Base-by-base conservation (phyloP, 1,284 basidiomycete genomes). In the Irpex lacteus region DNA sequence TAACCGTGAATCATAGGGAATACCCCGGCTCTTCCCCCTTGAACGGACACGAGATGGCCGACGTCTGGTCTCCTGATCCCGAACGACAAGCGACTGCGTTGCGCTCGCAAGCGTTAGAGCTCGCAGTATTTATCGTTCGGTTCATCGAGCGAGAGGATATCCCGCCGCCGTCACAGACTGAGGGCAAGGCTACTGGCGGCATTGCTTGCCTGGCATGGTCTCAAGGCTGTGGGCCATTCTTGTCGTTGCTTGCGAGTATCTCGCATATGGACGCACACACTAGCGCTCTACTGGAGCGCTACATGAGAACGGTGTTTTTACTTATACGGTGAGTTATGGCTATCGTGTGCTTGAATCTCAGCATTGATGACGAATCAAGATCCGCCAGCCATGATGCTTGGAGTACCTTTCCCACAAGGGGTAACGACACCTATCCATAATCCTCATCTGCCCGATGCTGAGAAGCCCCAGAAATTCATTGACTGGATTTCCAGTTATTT, bases 21-120 rank as follows among this genome's bases (percentile, higher is more conserved):
- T 67, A 67, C 36, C 64, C 63, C 11, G 64, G 64, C 9, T 69
- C 68, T 5, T 66, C 63, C 34, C 60, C 59, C 4, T 67, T 61
- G 56, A 55, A 66, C 8, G 15, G 49, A 2, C 57, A 53, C 19
- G 68, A 70, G 54, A 60, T 69, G 15, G 62, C 60, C 5, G 57
- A 50, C 3, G 13, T 69, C 19, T n/a, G n/a, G 11, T 40, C 26
- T n/a, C 11, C 19, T 3, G 60, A 69, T 26, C 15, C 40, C 5
- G 26, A 61, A 15, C 32, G 44, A 11, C 62, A 68, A 32, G 50
- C 54, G 4, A 36, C 26, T 13, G 55, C 58, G 4, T 11, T 53
- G 9, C 52, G 52, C 19, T 13, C 13, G 18, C 52, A 53, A 53
- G 52, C 18, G 9, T n/a, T 53, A 7, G 52, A 53, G 26, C 18